Conservation (phyloP, 2,329 filamentous ascomycete species). For the Purpureocillium lavendulum region DNA sequence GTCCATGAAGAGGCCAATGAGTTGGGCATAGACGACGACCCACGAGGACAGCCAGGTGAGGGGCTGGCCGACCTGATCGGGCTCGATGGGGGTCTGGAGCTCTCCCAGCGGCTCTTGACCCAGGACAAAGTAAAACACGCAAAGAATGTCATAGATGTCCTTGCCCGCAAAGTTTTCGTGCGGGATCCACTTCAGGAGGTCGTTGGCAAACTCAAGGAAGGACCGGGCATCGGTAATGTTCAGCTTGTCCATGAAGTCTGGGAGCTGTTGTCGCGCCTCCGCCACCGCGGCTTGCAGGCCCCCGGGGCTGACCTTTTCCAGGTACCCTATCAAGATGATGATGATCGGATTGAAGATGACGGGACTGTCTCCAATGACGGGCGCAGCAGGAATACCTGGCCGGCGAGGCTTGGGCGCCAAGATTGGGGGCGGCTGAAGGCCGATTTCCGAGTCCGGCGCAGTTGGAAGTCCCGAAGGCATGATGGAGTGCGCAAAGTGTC, state of each 20-base stretch:
- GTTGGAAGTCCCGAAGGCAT: conserved; percentile 13
- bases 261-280: conserved; percentile 9
- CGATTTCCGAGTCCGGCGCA: conserved; percentile 11
- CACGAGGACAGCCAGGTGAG: conserved; percentile 26
- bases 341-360: conserved; percentile 14
- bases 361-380: conserved; percentile 3
- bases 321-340: conserved; percentile 11
- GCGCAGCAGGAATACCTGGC: background rate
- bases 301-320: conserved; percentile 5
- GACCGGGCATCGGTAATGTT: conserved; percentile 9
- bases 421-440: conserved; percentile 12
- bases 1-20: conserved; percentile 26
- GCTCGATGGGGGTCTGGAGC: conserved; percentile 13
- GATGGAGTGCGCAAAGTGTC: too few relatives aligned
- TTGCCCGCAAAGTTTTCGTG: conserved; percentile 22
- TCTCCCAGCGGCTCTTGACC: conserved; percentile 19
- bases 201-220: conserved; percentile 18
- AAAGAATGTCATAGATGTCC: conserved; percentile 26
- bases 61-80: conserved; percentile 15
- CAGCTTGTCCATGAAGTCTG: conserved; percentile 13
- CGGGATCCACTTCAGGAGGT: conserved; percentile 27
- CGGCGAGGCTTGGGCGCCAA: background rate
- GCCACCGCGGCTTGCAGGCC: conserved; percentile 9
- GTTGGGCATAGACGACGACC: conserved; percentile 27
- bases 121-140: conserved; percentile 31